phyloP scores from a whole-genome alignment of 1,284 basidiomycete genomes.

The Boletellus deceptivus region DNA sequence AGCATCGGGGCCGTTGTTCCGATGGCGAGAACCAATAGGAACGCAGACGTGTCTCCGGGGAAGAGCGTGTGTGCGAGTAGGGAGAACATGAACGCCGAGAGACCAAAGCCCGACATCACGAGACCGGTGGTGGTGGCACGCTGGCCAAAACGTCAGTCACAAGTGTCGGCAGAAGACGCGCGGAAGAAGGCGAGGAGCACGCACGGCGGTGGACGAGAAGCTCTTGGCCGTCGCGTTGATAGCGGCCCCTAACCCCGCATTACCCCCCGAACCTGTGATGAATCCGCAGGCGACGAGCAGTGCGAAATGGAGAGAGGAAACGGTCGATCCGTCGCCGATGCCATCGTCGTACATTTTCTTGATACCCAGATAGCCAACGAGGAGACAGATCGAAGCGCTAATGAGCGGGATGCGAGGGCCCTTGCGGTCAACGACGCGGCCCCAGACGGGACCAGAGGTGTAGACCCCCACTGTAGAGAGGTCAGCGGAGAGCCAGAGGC shows the following conservation, averaged over 20 bases:
- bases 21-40: slow-evolving; percentile 66
- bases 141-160: slow-evolving; percentile 34
- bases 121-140: slow-evolving; percentile 71
- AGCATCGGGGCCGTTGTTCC: slow-evolving; percentile 72
- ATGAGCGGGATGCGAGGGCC: slow-evolving; percentile 57
- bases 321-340: slow-evolving; percentile 23
- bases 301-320: slow-evolving; percentile 34
- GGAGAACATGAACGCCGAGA: slow-evolving; percentile 81
- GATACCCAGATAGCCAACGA: slow-evolving; percentile 68
- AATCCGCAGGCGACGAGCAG: slow-evolving; percentile 50
- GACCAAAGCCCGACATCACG: slow-evolving; percentile 80
- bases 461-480: slow-evolving; percentile 55
- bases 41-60: slow-evolving; percentile 68
- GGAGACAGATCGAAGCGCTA: slow-evolving; percentile 49
- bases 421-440: slow-evolving; percentile 60
- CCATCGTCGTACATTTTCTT: slow-evolving; percentile 59
- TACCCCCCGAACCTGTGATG: slow-evolving; percentile 62
- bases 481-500: slow-evolving; percentile 3
- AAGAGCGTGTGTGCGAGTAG: slow-evolving; percentile 63
- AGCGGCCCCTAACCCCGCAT: slow-evolving; percentile 52
- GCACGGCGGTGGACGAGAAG: slow-evolving; percentile 52
- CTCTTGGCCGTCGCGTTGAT: slow-evolving; percentile 68
- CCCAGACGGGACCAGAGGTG: slow-evolving; percentile 63
- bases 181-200: slow-evolving; percentile 18
- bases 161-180: neutral